Base-by-base conservation (phyloP, 169 alveolate genomes). In the Cystoisospora suis region DNA sequence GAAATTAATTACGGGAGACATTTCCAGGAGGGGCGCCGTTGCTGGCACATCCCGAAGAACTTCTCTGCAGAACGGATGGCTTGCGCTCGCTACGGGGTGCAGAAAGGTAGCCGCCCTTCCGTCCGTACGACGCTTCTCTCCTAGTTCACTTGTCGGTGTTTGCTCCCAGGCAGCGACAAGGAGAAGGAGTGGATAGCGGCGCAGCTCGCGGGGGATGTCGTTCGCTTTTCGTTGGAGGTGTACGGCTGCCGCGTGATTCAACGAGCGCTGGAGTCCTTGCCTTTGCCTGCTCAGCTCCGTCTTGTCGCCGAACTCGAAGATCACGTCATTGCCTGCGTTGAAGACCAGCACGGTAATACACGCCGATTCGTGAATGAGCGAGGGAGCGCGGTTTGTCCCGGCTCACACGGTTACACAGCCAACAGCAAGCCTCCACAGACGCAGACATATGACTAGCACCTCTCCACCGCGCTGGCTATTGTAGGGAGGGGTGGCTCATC, bases 331-430 rank as follows among this genome's bases (percentile, higher is more conserved):
- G 85, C 91, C 47, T 94, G 95, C 92, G 88, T 94, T n/a, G 95
- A 92, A n/a, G 95, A 94, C 87, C 95, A 94, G 89, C 91, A 94
- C 83, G 95, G 95, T 88, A 49, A 42, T 87, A 46, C 46, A 20
- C 81, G 46, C n/a, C n/a, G n/a, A n/a, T n/a, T n/a, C n/a, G n/a
- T n/a, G n/a, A n/a, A n/a, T n/a, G n/a, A n/a, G n/a, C n/a, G n/a
- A n/a, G n/a, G n/a, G n/a, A n/a, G n/a, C n/a, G n/a, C n/a, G n/a
- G n/a, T n/a, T n/a, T n/a, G n/a, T n/a, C n/a, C n/a, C n/a, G n/a
- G n/a, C n/a, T n/a, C n/a, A n/a, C n/a, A n/a, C n/a, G n/a, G n/a
- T n/a, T n/a, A n/a, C n/a, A n/a, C n/a, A n/a, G n/a, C n/a, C n/a
- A n/a, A n/a, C n/a, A n/a, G n/a, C n/a, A n/a, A n/a, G n/a, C n/a